Base-by-base conservation (phyloP, 345 rosid species). In the Arabis alpina region DNA sequence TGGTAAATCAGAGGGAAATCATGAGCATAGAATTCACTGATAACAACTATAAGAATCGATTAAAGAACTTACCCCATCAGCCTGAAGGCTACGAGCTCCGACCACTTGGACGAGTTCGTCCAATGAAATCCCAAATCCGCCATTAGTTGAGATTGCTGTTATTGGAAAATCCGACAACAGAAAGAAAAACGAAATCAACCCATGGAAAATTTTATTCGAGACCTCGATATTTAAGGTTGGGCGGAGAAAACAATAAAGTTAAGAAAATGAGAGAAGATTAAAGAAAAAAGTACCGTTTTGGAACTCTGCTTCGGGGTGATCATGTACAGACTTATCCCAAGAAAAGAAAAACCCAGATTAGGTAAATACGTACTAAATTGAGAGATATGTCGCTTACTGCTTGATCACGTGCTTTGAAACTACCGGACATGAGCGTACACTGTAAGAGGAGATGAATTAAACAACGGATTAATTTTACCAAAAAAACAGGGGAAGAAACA, bases 91-190 rank as follows among this genome's bases (percentile, higher is more conserved):
- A 58, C 84, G 88, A 68, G 80, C 89, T 72, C 85, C 75, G 42
- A 79, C 82, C 81, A 86, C 12, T 68, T 80, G 73, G 54, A 77
- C 76, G 68, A 90, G 94, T 23, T 88, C 79, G 50, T 85, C 87
- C 42, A 73, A 72, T 75, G 59, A 76, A 71, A 92, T 85, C 44
- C 3, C 84, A 80, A 75, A 88, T 55, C 79, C 90, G 56, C 83
- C 87, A 54, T 76, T 54, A 7, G 68, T 24, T 68, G 36, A 73
- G 6, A 66, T 39, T 42, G 81, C 19, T 40, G n/a, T n/a, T n/a
- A n/a, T 10, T 37, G 10, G 37, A 7, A 25, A 7, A n/a, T n/a
- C n/a, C 3, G 6, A 30, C 32, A 52, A 2, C 4, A 23, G n/a
- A 10, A 10, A 25, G 3, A 25, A 1, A 57, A 16, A 15, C 23